A percentile compares a stretch with the other conserved stretches of the same genome.
phyloP scores from a whole-genome alignment of 139 green algal species.

The Desmodesmus armatus region DNA sequence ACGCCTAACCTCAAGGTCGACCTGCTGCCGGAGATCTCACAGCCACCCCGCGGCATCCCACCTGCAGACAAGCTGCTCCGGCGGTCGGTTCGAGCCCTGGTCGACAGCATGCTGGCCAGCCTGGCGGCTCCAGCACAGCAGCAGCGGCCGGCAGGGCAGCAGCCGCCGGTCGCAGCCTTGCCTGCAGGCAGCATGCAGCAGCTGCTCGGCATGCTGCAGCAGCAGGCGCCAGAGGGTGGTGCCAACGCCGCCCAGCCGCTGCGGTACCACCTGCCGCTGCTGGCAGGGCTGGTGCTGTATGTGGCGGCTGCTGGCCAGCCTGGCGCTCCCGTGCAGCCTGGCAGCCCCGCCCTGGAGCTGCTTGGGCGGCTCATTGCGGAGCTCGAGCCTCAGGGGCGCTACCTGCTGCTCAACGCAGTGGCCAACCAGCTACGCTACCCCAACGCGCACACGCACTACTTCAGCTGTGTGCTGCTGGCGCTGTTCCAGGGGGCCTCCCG shows the following conservation, averaged over 20 bases:
- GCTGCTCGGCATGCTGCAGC: slow-evolving; percentile 28
- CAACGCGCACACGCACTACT: slow-evolving; percentile 99
- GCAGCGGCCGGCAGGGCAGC: background rate
- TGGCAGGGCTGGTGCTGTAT: slow-evolving; percentile 96
- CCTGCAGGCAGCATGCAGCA: background rate
- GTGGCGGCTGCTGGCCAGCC: slow-evolving; percentile 73
- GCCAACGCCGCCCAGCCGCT: slow-evolving; percentile 1
- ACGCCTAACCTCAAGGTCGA: slow-evolving; percentile 99
- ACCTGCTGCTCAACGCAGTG: slow-evolving; percentile 96
- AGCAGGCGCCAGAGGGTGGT: background rate
- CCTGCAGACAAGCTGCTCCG: slow-evolving; percentile 74
- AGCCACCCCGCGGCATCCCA: slow-evolving; percentile 81
- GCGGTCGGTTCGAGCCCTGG: slow-evolving; percentile 66
- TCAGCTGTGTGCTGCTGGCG: slow-evolving; percentile 93
- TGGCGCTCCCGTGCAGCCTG: slow-evolving; percentile 8
- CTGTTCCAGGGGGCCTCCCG: slow-evolving; percentile 88
- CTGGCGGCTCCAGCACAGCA: background rate
- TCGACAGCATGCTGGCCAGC: slow-evolving; percentile 77
- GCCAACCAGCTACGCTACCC: slow-evolving; percentile 99
- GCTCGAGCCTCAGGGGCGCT: slow-evolving; percentile 92
- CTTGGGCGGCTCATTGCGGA: slow-evolving; percentile 65
- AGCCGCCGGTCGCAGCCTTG: background rate
- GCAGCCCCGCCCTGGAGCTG: slow-evolving; percentile 44
- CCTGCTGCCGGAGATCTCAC: slow-evolving; percentile 92
- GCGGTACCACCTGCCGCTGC: slow-evolving; percentile 85